These are phyloP conservation scores for Pistacia vera DNA, from an alignment of 345 rosid genomes.

Conservation along the genomic window DNA sequence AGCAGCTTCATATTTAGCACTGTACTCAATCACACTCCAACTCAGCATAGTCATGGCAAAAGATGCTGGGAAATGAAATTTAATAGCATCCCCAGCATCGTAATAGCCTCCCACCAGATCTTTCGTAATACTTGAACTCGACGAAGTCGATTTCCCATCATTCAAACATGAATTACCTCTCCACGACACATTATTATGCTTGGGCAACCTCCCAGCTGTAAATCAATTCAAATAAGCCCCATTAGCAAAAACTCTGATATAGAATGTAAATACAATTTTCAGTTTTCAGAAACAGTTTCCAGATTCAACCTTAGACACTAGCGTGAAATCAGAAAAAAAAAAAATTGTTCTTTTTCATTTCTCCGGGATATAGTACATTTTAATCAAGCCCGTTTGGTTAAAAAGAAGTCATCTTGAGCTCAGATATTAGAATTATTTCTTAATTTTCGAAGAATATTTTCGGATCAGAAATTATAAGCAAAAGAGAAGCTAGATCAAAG, in stretches of 20 bases:
- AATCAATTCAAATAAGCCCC: neutral
- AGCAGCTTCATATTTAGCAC: constrained; percentile 86
- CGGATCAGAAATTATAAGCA: neutral
- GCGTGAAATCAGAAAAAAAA: no score
- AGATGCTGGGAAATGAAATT: constrained; percentile 84
- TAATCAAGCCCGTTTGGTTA: no score
- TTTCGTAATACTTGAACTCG: constrained; percentile 37
- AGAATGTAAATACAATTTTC: no score
- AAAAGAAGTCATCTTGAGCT: no score
- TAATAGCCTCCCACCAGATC: constrained; percentile 88
- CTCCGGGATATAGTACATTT: no score
- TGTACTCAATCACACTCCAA: constrained; percentile 97
- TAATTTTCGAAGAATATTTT: no score
- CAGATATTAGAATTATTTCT: no score
- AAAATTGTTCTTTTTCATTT: no score
- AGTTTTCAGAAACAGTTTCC: no score
- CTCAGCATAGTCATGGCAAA: constrained; percentile 98
- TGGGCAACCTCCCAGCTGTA: constrained; percentile 90
- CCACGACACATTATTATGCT: constrained; percentile 94
- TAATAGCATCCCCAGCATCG: constrained; percentile 97
- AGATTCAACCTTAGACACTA: no score
- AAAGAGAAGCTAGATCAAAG: neutral
- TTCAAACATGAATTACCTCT: constrained; percentile 79
- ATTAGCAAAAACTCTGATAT: no score
- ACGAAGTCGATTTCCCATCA: constrained; percentile 72